Evolutionary conservation across 2,329 filamentous ascomycete species (phyloP).

Genomic region (Pestalotiopsis sp.): DNA sequence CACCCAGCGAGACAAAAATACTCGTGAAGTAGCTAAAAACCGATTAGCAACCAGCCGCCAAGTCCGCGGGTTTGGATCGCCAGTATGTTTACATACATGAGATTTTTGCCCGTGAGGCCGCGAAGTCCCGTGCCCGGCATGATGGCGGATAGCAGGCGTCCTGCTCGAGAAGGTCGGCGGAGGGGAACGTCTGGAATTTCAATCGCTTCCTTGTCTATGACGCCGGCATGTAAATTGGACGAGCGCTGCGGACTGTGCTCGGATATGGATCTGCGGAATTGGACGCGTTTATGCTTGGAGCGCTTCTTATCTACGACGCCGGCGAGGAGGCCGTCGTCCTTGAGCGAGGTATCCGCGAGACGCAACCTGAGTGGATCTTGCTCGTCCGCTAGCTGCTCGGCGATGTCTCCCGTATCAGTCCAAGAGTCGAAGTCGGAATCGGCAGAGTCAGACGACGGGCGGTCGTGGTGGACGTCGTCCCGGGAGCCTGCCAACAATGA

Average conservation of each 20-base stretch:
- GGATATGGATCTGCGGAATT: constrained; percentile 60
- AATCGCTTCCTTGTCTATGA: constrained; percentile 75
- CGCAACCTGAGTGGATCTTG: constrained; percentile 79
- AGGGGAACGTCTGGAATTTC: constrained; percentile 72
- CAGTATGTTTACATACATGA: constrained; percentile 67
- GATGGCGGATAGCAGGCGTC: constrained; percentile 76
- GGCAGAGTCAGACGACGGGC: constrained; percentile 52
- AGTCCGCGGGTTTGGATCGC: not conserved
- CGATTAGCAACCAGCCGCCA: constrained; percentile 17
- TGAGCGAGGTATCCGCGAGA: constrained; percentile 63
- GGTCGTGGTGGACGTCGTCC: constrained; percentile 45
- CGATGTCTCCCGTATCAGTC: constrained; percentile 94
- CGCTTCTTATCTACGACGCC: constrained; percentile 49
- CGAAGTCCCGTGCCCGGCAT: constrained; percentile 85
- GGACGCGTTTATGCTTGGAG: constrained; percentile 64
- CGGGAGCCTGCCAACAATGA: constrained; percentile 48
- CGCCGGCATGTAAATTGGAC: constrained; percentile 41
- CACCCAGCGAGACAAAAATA: constrained; percentile 83
- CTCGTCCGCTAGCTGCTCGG: constrained; percentile 83
- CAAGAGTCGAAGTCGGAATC: constrained; percentile 74
- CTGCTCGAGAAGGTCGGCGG: constrained; percentile 64
- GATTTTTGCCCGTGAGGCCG: constrained; percentile 92
- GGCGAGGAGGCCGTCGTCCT: constrained; percentile 63
- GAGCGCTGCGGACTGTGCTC: constrained; percentile 34
- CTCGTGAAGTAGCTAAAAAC: constrained; percentile 84